These are phyloP conservation scores for Wickerhamomyces kurtzmanii DNA, from an alignment of 805 yeast species.

Conservation along the genomic window DNA sequence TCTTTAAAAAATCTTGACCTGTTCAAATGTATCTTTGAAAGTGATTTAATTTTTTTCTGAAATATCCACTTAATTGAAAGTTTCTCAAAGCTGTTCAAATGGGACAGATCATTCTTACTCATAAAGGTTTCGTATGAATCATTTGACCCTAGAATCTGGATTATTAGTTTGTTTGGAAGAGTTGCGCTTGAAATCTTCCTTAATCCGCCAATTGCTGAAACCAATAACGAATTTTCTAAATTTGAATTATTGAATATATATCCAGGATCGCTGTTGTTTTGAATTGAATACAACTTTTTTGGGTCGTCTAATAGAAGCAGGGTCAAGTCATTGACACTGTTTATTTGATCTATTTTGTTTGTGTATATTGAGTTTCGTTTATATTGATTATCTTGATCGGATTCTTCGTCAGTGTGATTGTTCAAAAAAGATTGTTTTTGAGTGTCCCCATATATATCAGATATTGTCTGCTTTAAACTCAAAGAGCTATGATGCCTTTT, in stretches of 20 bases:
- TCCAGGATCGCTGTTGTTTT: constrained; percentile 27
- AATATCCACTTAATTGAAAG: constrained; percentile 18
- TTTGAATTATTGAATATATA: constrained; percentile 10
- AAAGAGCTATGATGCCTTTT: too few species aligned
- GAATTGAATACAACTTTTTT: constrained; percentile 21
- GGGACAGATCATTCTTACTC: constrained; percentile 3
- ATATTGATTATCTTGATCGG: constrained; percentile 2
- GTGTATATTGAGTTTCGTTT: constrained; percentile 14
- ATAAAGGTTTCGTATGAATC: not conserved
- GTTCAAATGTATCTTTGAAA: constrained; percentile 7
- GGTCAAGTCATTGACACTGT: constrained; percentile 1
- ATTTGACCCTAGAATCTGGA: constrained; percentile 4
- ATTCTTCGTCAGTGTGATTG: constrained; percentile 1
- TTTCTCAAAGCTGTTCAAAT: too few species aligned
- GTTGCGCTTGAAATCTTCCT: constrained; percentile 25
- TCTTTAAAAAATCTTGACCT: constrained; percentile 16
- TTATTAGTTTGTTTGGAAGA: constrained; percentile 4
- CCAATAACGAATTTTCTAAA: constrained; percentile 17
- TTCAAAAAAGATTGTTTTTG: constrained; percentile 1
- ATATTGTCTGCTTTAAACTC: too few species aligned
- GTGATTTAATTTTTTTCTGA: constrained; percentile 13
- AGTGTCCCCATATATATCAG: too few species aligned
- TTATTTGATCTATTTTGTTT: constrained; percentile 9
- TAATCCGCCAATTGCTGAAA: constrained; percentile 32
- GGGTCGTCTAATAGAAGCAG: constrained; percentile 24